Percentiles rank a stretch among this genome's conserved stretches.
Evolutionary conservation across 2,329 filamentous ascomycete genomes (phyloP).

Genomic region (Madurella mycetomatis): DNA sequence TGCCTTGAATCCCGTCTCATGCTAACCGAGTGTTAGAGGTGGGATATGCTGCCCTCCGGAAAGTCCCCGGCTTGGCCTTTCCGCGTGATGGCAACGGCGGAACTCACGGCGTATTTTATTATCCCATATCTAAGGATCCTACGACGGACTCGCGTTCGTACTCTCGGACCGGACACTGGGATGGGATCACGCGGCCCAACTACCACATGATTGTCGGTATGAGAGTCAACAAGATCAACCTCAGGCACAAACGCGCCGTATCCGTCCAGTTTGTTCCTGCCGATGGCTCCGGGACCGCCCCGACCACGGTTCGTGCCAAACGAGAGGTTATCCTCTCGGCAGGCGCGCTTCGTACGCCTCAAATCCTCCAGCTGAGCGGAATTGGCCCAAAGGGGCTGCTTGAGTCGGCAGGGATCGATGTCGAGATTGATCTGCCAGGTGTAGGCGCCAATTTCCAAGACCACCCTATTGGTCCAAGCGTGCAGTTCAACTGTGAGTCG

Average conservation of each 20-base stretch:
- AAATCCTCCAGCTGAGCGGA: constrained; percentile 41
- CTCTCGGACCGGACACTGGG: constrained; percentile 36
- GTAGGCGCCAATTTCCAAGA: constrained; percentile 50
- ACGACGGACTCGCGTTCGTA: constrained; percentile 35
- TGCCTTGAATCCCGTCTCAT: too few species aligned
- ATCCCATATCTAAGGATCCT: constrained; percentile 39
- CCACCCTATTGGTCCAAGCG: constrained; percentile 28
- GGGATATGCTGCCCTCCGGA: too few species aligned
- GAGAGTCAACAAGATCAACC: constrained; percentile 18
- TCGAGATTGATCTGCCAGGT: constrained; percentile 53
- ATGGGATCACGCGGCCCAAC: constrained; percentile 16
- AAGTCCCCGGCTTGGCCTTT: constrained; percentile 27
- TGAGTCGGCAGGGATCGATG: constrained; percentile 42
- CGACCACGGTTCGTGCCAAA: constrained; percentile 20
- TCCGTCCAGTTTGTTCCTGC: constrained; percentile 17
- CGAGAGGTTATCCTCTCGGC: constrained; percentile 41
- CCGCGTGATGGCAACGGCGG: constrained; percentile 38
- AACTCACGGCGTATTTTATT: constrained; percentile 40
- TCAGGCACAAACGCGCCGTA: constrained; percentile 17
- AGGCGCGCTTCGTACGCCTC: constrained; percentile 40
- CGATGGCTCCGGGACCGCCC: neutral
- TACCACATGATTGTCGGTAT: constrained; percentile 20
- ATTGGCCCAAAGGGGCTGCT: constrained; percentile 36
- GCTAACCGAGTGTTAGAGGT: too few species aligned
- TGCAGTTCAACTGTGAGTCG: constrained; percentile 3